Percentiles rank a stretch among this genome's conserved stretches.
Evolutionary conservation across 1,284 basidiomycete species (phyloP).

Genomic region (Ganoderma meredithae): DNA sequence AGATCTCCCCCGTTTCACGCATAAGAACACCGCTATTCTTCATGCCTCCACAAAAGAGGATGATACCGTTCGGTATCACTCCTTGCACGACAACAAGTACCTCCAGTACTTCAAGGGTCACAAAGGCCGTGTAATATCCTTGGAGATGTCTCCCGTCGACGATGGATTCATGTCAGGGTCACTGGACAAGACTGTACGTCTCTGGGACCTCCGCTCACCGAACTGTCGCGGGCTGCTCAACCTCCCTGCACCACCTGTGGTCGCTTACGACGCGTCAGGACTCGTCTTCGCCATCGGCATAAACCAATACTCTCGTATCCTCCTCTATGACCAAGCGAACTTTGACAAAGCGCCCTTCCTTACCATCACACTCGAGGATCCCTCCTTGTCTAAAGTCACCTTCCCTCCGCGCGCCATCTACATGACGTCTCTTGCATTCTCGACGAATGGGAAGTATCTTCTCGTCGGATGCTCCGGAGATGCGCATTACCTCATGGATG

Average conservation of each 20-base stretch:
- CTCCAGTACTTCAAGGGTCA: constrained; percentile 96
- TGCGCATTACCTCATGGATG: constrained; percentile 92
- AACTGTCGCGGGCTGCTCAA: constrained; percentile 78
- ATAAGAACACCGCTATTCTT: constrained; percentile 85
- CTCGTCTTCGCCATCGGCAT: constrained; percentile 94
- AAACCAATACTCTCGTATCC: constrained; percentile 84
- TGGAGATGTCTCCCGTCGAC: constrained; percentile 92
- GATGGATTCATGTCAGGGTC: constrained; percentile 97
- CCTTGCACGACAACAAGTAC: constrained; percentile 95
- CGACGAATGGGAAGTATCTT: constrained; percentile 88
- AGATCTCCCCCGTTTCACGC: constrained; percentile 93
- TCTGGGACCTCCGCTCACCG: constrained; percentile 93
- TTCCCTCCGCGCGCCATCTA: constrained; percentile 89
- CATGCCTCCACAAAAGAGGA: constrained; percentile 97
- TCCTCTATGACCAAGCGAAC: constrained; percentile 89
- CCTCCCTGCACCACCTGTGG: constrained; percentile 78
- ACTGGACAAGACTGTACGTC: constrained; percentile 91
- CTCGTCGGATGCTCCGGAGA: constrained; percentile 93
- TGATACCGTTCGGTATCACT: constrained; percentile 94
- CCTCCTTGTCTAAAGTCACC: constrained; percentile 72
- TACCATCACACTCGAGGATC: constrained; percentile 83
- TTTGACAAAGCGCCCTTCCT: constrained; percentile 94
- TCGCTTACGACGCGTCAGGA: constrained; percentile 92
- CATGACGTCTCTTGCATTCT: constrained; percentile 93
- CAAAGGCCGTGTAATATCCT: constrained; percentile 85